Conservation (phyloP, 2,329 filamentous ascomycete genomes). For the Fusarium lyarnte region DNA sequence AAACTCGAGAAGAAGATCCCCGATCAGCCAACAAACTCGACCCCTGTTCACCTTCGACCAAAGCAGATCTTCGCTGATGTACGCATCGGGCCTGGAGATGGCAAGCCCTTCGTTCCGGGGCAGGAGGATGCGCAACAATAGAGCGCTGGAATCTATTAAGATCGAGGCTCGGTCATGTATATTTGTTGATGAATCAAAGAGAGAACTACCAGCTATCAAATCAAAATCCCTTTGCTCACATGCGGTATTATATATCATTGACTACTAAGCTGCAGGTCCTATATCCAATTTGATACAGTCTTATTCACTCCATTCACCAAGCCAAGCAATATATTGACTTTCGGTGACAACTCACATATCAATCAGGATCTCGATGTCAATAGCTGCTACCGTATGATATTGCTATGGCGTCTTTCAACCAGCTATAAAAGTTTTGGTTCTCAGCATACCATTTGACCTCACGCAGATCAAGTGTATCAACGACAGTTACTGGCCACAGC, state of each 20-base stretch:
- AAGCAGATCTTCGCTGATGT: slow-evolving; percentile 70
- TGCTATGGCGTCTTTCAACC: not conserved
- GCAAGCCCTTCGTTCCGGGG: slow-evolving; percentile 54
- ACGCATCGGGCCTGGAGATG: slow-evolving; percentile 54
- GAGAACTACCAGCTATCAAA: slow-evolving; percentile 34
- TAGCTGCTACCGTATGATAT: not conserved
- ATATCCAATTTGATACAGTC: not conserved
- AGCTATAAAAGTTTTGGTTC: too few species aligned
- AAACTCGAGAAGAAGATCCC: slow-evolving; percentile 85
- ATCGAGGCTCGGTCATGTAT: slow-evolving; percentile 43
- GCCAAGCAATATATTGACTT: not conserved
- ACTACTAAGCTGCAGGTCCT: not conserved
- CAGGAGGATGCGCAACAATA: slow-evolving; percentile 51
- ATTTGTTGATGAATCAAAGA: slow-evolving; percentile 46
- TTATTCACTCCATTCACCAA: not conserved
- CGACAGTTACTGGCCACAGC: not conserved
- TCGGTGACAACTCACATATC: not conserved
- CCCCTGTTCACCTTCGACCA: slow-evolving; percentile 77
- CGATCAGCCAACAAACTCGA: slow-evolving; percentile 73
- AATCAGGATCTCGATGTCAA: not conserved
- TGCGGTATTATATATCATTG: not conserved
- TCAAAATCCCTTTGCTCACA: slow-evolving; percentile 6
- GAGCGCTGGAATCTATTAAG: slow-evolving; percentile 29
- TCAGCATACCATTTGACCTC: not conserved
- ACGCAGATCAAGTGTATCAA: not conserved